Conservation (phyloP, 75 land plant species). For the Cryptomeria japonica region DNA sequence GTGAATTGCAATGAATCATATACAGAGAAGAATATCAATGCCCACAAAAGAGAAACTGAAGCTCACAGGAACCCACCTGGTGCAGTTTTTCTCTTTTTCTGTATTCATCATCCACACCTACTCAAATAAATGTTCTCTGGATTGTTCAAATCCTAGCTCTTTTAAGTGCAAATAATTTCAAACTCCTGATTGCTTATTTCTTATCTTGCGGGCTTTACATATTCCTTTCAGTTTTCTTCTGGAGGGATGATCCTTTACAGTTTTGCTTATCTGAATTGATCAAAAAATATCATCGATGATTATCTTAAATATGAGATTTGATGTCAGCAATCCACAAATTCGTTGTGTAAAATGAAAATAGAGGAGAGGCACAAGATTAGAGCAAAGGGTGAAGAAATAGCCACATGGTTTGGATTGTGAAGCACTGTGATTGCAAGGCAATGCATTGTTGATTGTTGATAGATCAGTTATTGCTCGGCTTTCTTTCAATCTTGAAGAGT, state of each 20-base stretch:
- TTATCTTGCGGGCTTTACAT: background rate
- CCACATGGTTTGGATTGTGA: too few relatives aligned
- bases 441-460: background rate
- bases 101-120: background rate
- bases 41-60: background rate
- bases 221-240: background rate
- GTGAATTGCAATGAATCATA: background rate
- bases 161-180: background rate
- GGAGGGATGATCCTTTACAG: background rate
- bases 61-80: background rate
- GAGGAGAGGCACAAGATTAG: too few relatives aligned
- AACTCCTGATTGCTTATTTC: background rate
- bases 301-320: too few relatives aligned
- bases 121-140: too few relatives aligned
- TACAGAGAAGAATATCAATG: background rate
- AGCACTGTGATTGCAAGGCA: too few relatives aligned
- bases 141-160: background rate
- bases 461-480: background rate
- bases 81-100: background rate
- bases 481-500: background rate
- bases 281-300: too few relatives aligned
- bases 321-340: too few relatives aligned
- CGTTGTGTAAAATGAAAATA: too few relatives aligned
- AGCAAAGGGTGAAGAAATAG: too few relatives aligned
- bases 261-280: background rate